These are phyloP conservation scores for Hamigera avellanea DNA, from an alignment of 495 filamentous ascomycete species.

Conservation along the genomic window DNA sequence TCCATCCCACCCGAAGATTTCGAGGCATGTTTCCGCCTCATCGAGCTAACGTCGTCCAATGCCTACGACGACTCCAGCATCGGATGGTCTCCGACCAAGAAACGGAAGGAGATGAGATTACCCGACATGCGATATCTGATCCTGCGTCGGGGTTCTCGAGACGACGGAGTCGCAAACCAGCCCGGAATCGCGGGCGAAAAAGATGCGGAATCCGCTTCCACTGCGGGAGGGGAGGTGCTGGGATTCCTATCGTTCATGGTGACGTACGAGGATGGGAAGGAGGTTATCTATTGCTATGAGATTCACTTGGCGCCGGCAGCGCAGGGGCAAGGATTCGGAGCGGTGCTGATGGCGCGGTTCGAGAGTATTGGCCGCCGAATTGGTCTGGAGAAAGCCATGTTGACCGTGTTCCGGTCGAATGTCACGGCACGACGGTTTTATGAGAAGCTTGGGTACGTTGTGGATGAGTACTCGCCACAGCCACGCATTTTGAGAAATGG, in stretches of 20 bases:
- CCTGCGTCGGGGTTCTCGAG: slow-evolving; percentile 23
- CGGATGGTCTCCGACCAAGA: slow-evolving; percentile 62
- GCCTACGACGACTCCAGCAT: slow-evolving; percentile 52
- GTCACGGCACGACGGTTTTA: slow-evolving; percentile 52
- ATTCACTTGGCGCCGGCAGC: slow-evolving; percentile 54
- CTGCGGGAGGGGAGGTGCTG: slow-evolving; percentile 22
- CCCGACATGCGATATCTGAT: slow-evolving; percentile 58
- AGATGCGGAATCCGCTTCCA: not conserved
- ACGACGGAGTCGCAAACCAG: slow-evolving; percentile 3
- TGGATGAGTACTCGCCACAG: slow-evolving; percentile 54
- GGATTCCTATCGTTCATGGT: slow-evolving; percentile 79
- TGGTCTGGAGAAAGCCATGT: slow-evolving; percentile 62
- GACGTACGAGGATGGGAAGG: slow-evolving; percentile 61
- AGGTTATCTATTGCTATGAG: slow-evolving; percentile 82
- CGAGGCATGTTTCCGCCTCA: slow-evolving; percentile 54
- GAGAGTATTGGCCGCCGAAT: slow-evolving; percentile 31
- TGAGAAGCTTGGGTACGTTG: slow-evolving; percentile 49
- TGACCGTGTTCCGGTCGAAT: slow-evolving; percentile 72
- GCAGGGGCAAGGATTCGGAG: slow-evolving; percentile 36
- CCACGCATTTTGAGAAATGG: slow-evolving; percentile 53
- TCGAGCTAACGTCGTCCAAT: slow-evolving; percentile 53
- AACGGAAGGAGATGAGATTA: slow-evolving; percentile 65
- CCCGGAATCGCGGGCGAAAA: too few relatives aligned
- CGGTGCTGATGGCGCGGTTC: slow-evolving; percentile 26
- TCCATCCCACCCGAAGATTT: slow-evolving; percentile 42